These are phyloP conservation scores for Salvia splendens DNA, from an alignment of 257 asterid genomes.

Conservation along the genomic window DNA sequence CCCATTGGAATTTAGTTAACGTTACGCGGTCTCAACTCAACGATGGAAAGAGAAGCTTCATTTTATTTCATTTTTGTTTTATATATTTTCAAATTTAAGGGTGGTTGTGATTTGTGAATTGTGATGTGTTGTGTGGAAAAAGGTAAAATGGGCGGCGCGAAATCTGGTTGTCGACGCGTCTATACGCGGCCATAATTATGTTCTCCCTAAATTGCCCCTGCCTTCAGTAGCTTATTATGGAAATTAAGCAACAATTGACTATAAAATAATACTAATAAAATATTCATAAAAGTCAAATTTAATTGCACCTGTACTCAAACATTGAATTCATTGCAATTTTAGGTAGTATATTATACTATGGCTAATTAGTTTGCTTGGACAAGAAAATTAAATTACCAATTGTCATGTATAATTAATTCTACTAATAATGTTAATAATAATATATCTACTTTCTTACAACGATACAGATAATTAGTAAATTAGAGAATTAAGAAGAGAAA, in stretches of 20 bases:
- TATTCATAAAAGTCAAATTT: too few relatives aligned
- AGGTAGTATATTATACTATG: too few relatives aligned
- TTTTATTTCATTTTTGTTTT: background rate
- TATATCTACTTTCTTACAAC: too few relatives aligned
- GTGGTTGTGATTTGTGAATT: background rate
- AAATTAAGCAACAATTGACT: too few relatives aligned
- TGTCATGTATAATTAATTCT: too few relatives aligned
- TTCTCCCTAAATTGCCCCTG: constrained; percentile 36
- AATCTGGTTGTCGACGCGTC: constrained; percentile 45
- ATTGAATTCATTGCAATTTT: too few relatives aligned
- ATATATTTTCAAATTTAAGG: background rate
- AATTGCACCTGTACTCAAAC: too few relatives aligned
- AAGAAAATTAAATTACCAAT: too few relatives aligned
- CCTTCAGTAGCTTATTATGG: background rate
- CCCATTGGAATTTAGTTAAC: constrained; percentile 20
- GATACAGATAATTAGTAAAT: too few relatives aligned
- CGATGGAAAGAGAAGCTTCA: background rate
- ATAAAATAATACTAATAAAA: too few relatives aligned
- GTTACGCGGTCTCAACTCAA: constrained; percentile 45
- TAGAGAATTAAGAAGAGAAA: background rate
- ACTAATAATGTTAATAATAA: too few relatives aligned
- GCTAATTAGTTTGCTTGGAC: too few relatives aligned
- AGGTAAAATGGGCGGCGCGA: constrained; percentile 39
- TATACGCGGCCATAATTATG: constrained; percentile 35
- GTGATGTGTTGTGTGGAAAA: constrained; percentile 11